Evolutionary conservation across 2,329 filamentous ascomycete species (phyloP), one percentile per base, ranked within the genome.

Genomic region (Corniculantispora saksenae): DNA sequence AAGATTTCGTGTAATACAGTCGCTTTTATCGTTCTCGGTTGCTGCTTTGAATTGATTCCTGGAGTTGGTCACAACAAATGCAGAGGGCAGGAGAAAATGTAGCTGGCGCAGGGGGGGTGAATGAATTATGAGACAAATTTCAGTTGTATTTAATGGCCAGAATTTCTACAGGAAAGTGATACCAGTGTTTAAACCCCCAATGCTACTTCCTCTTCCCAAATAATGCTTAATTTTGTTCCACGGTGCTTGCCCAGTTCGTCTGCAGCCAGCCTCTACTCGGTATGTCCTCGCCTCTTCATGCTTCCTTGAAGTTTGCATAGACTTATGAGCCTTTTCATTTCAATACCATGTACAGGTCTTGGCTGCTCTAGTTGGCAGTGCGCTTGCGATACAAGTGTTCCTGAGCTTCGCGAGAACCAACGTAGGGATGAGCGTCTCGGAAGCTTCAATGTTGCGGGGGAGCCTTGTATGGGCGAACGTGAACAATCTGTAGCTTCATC

Each of bases 361-460:
- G 76, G 75, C 57, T 77, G 73, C 54, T 76, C 70, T 19, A 78
- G 67, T 1, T 65, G 57, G 25, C 76, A 78, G n/a, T 68, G 65
- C 15, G 66, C 70, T 50, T 69, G 72, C 10, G 74, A 71, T 23
- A 77, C 53, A 1, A 76, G 61, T 2, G 70, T 66, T 1, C 64
- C 66, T 15, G 66, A 67, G 50, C 69, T 69, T 21, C 69, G 68
- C 23, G 71, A 70, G 19, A 70, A 62, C 54, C 65, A 67, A 12
- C 69, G 68, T 48, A 67, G 69, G 10, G 66, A 64, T 10, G 48
- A 47, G 17, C 56, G 56, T 29, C 63, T 51, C 5, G 12, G 48
- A 21, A 40, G 50, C 48, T 56, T 55, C 48, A 50, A 32, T 27
- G 23, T 25, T 13, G 29, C 9, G 17, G 61, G 45, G 17, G 23